Percentiles rank a stretch among this genome's conserved stretches.
phyloP scores from a whole-genome alignment of 371 early-diverging fungal species.

The Ordospora colligata region DNA sequence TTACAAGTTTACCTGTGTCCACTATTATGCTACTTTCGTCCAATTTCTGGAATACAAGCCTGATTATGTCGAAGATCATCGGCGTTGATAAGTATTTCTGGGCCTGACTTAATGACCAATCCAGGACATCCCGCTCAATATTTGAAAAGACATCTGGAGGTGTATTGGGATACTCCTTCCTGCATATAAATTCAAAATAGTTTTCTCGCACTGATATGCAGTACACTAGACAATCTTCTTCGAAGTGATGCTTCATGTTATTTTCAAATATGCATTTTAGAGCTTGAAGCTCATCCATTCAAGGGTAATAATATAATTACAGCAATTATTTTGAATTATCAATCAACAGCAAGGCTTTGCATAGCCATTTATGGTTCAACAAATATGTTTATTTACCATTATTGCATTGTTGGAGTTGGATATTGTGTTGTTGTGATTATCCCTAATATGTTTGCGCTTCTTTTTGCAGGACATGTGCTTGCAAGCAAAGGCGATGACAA shows the following conservation, averaged over 20 bases:
- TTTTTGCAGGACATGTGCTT: no score
- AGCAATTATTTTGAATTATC: no score
- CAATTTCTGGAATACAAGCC: background rate
- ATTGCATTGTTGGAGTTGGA: no score
- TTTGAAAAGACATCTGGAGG: background rate
- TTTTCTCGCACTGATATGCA: background rate
- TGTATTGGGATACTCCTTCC: background rate
- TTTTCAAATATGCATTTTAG: background rate
- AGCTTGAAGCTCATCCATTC: background rate
- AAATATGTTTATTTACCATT: no score
- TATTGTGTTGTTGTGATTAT: no score
- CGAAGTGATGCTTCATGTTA: background rate
- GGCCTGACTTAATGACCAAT: background rate
- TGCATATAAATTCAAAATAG: background rate
- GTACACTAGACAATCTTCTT: background rate
- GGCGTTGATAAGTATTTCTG: background rate
- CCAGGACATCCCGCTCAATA: background rate
- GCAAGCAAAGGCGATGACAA: no score
- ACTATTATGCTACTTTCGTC: background rate
- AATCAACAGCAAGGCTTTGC: no score
- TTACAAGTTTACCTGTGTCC: background rate
- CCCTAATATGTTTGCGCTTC: no score
- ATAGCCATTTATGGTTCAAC: no score
- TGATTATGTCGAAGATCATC: conserved; percentile 14
- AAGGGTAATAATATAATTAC: no score